Conservation (phyloP, 768 basidiomycete genomes). For the Steccherinum ochraceum region DNA sequence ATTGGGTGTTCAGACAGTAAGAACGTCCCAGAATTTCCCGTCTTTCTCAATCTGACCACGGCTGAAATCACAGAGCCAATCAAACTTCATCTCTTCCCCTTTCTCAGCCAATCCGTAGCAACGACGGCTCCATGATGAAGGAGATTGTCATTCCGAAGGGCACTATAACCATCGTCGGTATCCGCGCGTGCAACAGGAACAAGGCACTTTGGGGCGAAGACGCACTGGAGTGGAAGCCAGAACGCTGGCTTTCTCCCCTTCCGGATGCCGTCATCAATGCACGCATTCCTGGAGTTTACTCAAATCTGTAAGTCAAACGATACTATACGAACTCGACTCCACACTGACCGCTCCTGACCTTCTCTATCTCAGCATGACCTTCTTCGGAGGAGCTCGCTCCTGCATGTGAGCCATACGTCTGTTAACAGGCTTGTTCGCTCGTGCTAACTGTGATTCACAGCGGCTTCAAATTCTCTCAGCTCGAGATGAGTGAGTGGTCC, state of each 20-base stretch:
- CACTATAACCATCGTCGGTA: constrained; percentile 29
- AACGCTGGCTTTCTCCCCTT: constrained; percentile 47
- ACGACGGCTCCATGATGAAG: constrained; percentile 7
- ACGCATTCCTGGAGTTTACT: constrained; percentile 16
- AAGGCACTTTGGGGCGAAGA: constrained; percentile 37
- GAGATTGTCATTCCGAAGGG: constrained; percentile 32
- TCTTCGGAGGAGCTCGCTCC: constrained; percentile 7
- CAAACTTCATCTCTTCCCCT: constrained; percentile 7
- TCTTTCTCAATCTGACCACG: neutral
- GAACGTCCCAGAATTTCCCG: neutral
- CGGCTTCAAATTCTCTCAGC: constrained; percentile 19
- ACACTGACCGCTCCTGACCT: neutral
- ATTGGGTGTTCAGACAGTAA: constrained; percentile 4
- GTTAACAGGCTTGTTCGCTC: neutral
- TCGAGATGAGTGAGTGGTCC: constrained; percentile 16
- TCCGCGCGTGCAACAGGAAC: constrained; percentile 33
- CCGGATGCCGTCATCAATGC: constrained; percentile 13
- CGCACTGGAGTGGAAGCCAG: constrained; percentile 42
- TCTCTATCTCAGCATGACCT: constrained; percentile 7
- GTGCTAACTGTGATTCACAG: constrained; percentile 6
- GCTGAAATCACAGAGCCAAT: neutral
- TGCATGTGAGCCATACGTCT: constrained; percentile 9
- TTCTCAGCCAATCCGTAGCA: constrained; percentile 4
- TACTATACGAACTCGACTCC: too few relatives aligned
- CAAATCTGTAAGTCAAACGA: constrained; percentile 12